These are phyloP conservation scores for Nemania diffusa DNA, from an alignment of 2,329 filamentous ascomycete species.

Conservation along the genomic window DNA sequence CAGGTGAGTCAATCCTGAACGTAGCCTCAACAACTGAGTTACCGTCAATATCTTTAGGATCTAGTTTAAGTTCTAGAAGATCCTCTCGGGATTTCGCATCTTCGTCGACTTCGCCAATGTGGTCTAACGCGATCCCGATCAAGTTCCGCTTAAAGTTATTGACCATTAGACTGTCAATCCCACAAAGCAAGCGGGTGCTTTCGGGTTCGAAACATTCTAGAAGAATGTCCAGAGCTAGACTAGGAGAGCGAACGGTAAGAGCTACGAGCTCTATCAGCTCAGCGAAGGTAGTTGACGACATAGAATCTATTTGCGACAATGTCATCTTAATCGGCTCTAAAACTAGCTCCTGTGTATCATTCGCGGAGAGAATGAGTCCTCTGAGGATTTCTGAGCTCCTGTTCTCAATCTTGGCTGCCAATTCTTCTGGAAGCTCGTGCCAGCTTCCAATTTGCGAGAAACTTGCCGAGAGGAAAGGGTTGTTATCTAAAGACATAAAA, in stretches of 20 bases:
- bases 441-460: conserved; percentile 12
- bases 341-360: conserved; percentile 20
- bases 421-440: conserved; percentile 9
- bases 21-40: conserved; percentile 13
- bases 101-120: conserved; percentile 24
- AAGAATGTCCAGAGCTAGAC: conserved; percentile 16
- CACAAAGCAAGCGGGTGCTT: conserved; percentile 11
- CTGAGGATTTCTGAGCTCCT: conserved; percentile 6
- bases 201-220: conserved; percentile 26
- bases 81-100: conserved; percentile 16
- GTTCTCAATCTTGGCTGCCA: conserved; percentile 12
- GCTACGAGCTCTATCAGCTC: conserved; percentile 20
- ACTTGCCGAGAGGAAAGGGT: conserved; percentile 6
- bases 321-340: conserved; percentile 10
- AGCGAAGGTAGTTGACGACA: conserved; percentile 5
- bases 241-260: conserved; percentile 16
- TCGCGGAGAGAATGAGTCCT: conserved; percentile 14
- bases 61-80: conserved; percentile 9
- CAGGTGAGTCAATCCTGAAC: conserved; percentile 22
- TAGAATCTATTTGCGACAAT: conserved; percentile 6
- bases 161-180: not conserved
- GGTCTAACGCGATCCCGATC: conserved; percentile 22
- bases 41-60: conserved; percentile 3
- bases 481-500: conserved; percentile 10
- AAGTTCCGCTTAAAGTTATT: conserved; percentile 15